phyloP scores from a whole-genome alignment of 1,284 basidiomycete species.

The Gymnopus androsaceus region DNA sequence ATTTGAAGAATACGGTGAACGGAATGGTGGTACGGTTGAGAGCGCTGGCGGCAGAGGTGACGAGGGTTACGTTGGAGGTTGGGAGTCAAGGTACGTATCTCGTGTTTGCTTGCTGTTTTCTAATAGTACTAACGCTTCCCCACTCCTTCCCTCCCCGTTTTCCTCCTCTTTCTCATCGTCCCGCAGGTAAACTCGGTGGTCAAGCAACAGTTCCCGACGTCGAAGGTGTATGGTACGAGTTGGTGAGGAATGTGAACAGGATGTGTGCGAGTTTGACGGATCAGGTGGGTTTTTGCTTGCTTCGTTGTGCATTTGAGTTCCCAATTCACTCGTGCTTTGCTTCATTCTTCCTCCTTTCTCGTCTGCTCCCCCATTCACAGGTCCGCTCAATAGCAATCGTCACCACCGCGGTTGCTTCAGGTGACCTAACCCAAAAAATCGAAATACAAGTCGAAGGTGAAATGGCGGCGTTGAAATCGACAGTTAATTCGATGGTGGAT shows the following conservation, averaged over 20 bases:
- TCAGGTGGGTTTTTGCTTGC: slow-evolving; percentile 77
- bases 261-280: slow-evolving; percentile 94
- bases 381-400: slow-evolving; percentile 91
- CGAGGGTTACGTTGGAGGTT: slow-evolving; percentile 93
- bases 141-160: too few species aligned
- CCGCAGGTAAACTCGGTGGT: slow-evolving; percentile 83
- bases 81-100: too few species aligned
- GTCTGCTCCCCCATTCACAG: slow-evolving; percentile 45
- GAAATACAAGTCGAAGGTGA: slow-evolving; percentile 92
- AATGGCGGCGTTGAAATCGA: slow-evolving; percentile 47
- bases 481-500: slow-evolving; percentile 47
- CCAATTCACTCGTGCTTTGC: neutral
- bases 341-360: neutral
- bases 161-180: too few species aligned
- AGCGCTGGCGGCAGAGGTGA: slow-evolving; percentile 93
- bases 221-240: slow-evolving; percentile 92
- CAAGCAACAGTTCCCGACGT: slow-evolving; percentile 92
- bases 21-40: slow-evolving; percentile 83
- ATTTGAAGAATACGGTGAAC: slow-evolving; percentile 82
- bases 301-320: neutral
- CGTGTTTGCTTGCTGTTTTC: too few species aligned
- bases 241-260: slow-evolving; percentile 89
- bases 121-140: too few species aligned
- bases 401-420: slow-evolving; percentile 89
- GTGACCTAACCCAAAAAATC: slow-evolving; percentile 89